phyloP scores from a whole-genome alignment of 805 yeast species.

The Kodamaea lidongshanica region DNA sequence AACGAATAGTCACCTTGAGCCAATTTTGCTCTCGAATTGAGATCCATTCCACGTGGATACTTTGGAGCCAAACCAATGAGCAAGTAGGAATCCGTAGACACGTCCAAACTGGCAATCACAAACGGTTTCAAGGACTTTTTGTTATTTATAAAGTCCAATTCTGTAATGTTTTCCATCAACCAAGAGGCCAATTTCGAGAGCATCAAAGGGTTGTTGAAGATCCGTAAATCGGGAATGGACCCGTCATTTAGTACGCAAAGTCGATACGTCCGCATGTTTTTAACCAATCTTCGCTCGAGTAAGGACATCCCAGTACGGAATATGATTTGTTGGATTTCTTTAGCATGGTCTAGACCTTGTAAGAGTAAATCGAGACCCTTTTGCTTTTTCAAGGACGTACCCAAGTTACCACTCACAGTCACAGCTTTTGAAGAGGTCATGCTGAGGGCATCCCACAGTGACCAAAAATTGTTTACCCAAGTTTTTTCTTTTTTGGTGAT shows the following conservation, averaged over 20 bases:
- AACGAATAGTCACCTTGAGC: constrained; percentile 33
- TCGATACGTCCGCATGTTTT: constrained; percentile 72
- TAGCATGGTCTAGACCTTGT: constrained; percentile 81
- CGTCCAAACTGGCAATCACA: constrained; percentile 79
- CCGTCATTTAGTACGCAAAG: constrained; percentile 84
- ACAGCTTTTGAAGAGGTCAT: constrained; percentile 18
- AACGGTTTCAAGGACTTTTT: constrained; percentile 55
- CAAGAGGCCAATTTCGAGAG: constrained; percentile 80
- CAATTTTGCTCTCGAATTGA: constrained; percentile 28
- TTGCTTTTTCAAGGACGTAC: constrained; percentile 20
- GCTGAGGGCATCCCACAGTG: constrained; percentile 50
- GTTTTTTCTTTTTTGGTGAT: constrained; percentile 45
- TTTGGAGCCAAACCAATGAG: constrained; percentile 89
- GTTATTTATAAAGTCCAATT: constrained; percentile 46
- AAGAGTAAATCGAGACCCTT: constrained; percentile 48
- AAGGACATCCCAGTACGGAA: constrained; percentile 88
- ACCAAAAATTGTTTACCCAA: constrained; percentile 72
- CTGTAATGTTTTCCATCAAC: constrained; percentile 86
- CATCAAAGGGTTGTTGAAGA: constrained; percentile 83
- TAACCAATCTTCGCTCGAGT: constrained; percentile 73
- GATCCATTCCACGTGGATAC: constrained; percentile 48
- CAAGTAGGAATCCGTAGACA: constrained; percentile 65
- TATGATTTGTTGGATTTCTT: constrained; percentile 70
- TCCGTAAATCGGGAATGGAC: constrained; percentile 60
- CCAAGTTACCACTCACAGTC: constrained; percentile 5